Conservation (phyloP, 1,139 yeast genomes). For the Wickerhamomyces sp. region DNA sequence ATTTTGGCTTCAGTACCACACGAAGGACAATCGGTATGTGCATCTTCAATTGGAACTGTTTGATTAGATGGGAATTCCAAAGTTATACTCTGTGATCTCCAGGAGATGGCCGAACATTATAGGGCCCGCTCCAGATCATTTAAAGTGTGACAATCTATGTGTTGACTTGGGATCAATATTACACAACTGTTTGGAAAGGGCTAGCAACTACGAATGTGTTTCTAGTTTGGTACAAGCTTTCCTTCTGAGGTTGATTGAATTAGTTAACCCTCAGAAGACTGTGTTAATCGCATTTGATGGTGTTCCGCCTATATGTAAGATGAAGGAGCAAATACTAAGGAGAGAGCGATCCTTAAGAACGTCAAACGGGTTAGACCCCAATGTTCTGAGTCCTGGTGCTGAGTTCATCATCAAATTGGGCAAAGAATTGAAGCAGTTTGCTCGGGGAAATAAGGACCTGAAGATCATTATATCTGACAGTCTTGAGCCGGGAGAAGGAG, state of each 20-base stretch:
- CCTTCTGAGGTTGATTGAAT: conserved; percentile 67
- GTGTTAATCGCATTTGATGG: conserved; percentile 91
- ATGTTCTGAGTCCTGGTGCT: conserved; percentile 16
- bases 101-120: conserved; percentile 92
- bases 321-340: conserved; percentile 87
- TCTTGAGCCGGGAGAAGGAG: conserved; percentile 91
- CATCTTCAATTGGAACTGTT: neutral
- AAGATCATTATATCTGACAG: conserved; percentile 65
- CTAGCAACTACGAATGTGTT: conserved; percentile 73
- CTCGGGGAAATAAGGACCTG: conserved; percentile 36
- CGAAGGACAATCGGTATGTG: no score
- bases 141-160: conserved; percentile 77
- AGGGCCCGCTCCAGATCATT: conserved; percentile 59
- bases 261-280: conserved; percentile 61
- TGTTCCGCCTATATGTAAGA: conserved; percentile 88
- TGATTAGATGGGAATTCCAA: conserved; percentile 61
- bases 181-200: conserved; percentile 62
- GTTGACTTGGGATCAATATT: conserved; percentile 85
- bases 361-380: conserved; percentile 3
- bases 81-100: conserved; percentile 76
- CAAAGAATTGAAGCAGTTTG: neutral
- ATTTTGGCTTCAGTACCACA: no score
- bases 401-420: conserved; percentile 5
- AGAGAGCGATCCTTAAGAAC: conserved; percentile 36
- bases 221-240: conserved; percentile 61